These are phyloP conservation scores for Cucumis hystrix DNA, from an alignment of 306 rosid genomes.

Conservation along the genomic window DNA sequence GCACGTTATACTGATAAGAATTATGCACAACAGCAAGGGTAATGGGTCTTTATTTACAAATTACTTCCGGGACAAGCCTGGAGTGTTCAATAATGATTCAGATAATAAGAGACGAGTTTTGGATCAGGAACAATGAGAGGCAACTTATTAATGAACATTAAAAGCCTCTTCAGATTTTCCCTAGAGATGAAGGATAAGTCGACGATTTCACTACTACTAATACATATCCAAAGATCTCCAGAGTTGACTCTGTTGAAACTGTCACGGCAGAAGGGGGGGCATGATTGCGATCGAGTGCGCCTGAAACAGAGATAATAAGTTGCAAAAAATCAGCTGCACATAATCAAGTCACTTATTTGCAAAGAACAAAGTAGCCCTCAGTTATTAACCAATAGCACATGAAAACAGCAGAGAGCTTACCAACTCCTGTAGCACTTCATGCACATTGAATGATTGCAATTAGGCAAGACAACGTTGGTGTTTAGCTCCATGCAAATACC, in stretches of 20 bases:
- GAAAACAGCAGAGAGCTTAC: conserved; percentile 21
- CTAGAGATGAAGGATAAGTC: conserved; percentile 48
- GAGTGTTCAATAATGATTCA: neutral
- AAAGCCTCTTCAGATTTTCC: conserved; percentile 60
- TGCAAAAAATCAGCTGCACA: neutral
- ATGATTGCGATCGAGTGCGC: conserved; percentile 51
- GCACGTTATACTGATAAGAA: neutral
- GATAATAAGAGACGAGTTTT: conserved; percentile 27
- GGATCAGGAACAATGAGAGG: conserved; percentile 51
- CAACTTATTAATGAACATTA: conserved; percentile 49
- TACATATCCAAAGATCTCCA: conserved; percentile 74
- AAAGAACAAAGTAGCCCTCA: neutral
- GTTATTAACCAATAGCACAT: neutral
- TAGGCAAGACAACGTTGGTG: conserved; percentile 64
- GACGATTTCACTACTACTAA: conserved; percentile 39
- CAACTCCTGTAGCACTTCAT: conserved; percentile 68
- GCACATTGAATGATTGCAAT: conserved; percentile 71
- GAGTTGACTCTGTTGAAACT: conserved; percentile 55
- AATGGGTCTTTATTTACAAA: neutral
- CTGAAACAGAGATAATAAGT: conserved; percentile 17
- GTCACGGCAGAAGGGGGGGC: conserved; percentile 90
- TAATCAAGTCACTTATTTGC: neutral
- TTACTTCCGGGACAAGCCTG: neutral
- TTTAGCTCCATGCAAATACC: conserved; percentile 86
- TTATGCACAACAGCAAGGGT: neutral